phyloP scores from a whole-genome alignment of 164 flowering plant species.

The Dillenia turbinata region DNA sequence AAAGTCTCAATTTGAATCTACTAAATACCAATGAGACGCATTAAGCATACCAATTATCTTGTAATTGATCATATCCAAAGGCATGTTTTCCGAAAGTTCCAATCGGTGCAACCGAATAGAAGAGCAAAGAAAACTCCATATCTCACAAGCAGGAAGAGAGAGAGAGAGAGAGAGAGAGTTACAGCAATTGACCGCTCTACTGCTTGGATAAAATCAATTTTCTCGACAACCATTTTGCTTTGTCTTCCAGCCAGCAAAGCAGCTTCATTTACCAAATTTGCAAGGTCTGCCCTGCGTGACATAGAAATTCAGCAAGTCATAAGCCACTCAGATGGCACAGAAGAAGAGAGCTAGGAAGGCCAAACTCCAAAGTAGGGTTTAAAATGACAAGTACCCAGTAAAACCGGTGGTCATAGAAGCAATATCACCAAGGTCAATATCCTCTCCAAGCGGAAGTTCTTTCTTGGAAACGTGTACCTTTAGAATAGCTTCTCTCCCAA shows the following conservation, averaged over 20 bases:
- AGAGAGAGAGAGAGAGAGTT: slow-evolving; percentile 17
- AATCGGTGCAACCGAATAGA: no score
- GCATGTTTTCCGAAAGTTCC: no score
- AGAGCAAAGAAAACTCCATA: background rate
- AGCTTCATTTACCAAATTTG: slow-evolving; percentile 97
- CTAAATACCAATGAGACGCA: no score
- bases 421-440: slow-evolving; percentile 70
- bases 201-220: slow-evolving; percentile 84
- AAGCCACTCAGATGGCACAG: background rate
- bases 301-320: slow-evolving; percentile 21
- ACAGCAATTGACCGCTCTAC: slow-evolving; percentile 98
- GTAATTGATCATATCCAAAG: no score
- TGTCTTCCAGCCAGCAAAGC: slow-evolving; percentile 94
- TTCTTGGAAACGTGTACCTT: slow-evolving; percentile 89
- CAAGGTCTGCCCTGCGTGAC: slow-evolving; percentile 92
- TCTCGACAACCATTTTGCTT: slow-evolving; percentile 75
- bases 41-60: no score
- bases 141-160: background rate
- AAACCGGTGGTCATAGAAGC: slow-evolving; percentile 97
- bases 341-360: background rate
- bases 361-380: background rate
- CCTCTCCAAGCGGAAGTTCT: slow-evolving; percentile 81
- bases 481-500: slow-evolving; percentile 89
- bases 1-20: no score
- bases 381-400: slow-evolving; percentile 58